A percentile compares a stretch with the other conserved stretches of the same genome.
Evolutionary conservation across 176 grass and related monocot species (phyloP).

Genomic region (Luzula sylvatica): DNA sequence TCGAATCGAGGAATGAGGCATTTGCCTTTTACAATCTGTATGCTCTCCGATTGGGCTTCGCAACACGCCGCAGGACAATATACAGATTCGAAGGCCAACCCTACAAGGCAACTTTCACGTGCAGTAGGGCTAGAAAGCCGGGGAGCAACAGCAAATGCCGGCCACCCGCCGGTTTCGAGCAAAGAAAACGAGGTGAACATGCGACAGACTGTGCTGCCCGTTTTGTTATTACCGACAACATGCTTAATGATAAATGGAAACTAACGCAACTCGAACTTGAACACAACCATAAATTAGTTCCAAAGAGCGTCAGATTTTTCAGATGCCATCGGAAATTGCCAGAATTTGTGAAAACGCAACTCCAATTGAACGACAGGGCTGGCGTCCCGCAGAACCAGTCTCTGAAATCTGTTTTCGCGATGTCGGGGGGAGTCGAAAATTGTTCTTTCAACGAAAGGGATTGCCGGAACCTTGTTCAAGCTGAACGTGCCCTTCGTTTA

Average conservation of each 20-base stretch:
- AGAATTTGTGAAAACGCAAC: not conserved
- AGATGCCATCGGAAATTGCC: slow-evolving; percentile 61
- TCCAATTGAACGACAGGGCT: not conserved
- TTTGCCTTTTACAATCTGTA: slow-evolving; percentile 69
- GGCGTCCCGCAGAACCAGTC: not conserved
- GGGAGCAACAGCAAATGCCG: slow-evolving; percentile 27
- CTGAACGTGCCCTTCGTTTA: no score
- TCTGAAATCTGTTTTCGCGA: not conserved
- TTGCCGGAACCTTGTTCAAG: not conserved
- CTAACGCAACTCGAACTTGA: no score
- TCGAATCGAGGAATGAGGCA: slow-evolving; percentile 63
- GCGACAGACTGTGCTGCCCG: slow-evolving; percentile 65
- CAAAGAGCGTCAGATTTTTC: not conserved
- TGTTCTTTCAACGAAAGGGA: slow-evolving; percentile 52
- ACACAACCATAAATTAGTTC: no score
- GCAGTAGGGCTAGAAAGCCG: slow-evolving; percentile 58
- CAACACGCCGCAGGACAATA: slow-evolving; percentile 52
- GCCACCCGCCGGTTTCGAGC: slow-evolving; percentile 36
- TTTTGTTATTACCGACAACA: slow-evolving; percentile 18
- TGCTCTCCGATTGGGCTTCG: slow-evolving; percentile 51
- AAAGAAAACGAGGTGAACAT: slow-evolving; percentile 66
- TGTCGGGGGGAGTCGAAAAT: slow-evolving; percentile 45
- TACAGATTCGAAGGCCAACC: slow-evolving; percentile 65
- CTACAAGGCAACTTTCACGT: slow-evolving; percentile 66
- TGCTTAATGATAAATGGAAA: no score